phyloP scores from a whole-genome alignment of 2,329 filamentous ascomycete genomes.

The Didymella pomorum region DNA sequence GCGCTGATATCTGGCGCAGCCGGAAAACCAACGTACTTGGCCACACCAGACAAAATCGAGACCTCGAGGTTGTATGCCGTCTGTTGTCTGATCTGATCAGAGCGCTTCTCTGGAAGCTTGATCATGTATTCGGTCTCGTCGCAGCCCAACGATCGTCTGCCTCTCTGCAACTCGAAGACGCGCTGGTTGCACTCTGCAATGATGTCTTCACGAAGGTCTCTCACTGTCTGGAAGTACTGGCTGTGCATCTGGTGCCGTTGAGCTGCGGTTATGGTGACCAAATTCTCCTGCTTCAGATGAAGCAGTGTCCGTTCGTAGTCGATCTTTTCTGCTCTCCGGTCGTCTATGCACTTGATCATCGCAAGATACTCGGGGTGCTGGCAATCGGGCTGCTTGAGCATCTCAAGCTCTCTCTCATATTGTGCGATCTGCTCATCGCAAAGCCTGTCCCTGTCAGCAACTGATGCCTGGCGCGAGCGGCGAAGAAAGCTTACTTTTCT shows the following conservation, averaged over 20 bases:
- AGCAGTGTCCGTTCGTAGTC: slow-evolving; percentile 77
- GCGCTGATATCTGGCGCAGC: slow-evolving; percentile 86
- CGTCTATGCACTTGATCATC: slow-evolving; percentile 87
- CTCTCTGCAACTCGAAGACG: slow-evolving; percentile 92
- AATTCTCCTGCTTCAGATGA: slow-evolving; percentile 74
- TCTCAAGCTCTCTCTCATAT: slow-evolving; percentile 72
- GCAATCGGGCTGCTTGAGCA: slow-evolving; percentile 65
- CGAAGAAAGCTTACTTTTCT: slow-evolving; percentile 67
- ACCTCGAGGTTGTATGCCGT: slow-evolving; percentile 95
- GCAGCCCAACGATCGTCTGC: slow-evolving; percentile 79
- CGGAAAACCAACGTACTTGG: slow-evolving; percentile 95
- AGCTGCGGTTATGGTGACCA: slow-evolving; percentile 75
- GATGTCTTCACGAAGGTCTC: slow-evolving; percentile 81
- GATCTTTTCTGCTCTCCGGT: slow-evolving; percentile 80
- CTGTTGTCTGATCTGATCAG: slow-evolving; percentile 83
- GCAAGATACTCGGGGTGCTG: slow-evolving; percentile 91
- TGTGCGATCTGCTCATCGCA: slow-evolving; percentile 88
- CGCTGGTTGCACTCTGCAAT: slow-evolving; percentile 84
- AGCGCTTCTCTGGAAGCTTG: slow-evolving; percentile 77
- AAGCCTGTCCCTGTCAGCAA: slow-evolving; percentile 63
- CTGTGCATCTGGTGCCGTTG: slow-evolving; percentile 86
- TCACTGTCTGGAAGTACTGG: slow-evolving; percentile 87
- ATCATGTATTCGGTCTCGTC: slow-evolving; percentile 83
- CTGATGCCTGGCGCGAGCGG: slow-evolving; percentile 10
- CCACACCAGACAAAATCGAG: slow-evolving; percentile 85